phyloP scores from a whole-genome alignment of 1,284 basidiomycete genomes.

The Trichosporon sp. region DNA sequence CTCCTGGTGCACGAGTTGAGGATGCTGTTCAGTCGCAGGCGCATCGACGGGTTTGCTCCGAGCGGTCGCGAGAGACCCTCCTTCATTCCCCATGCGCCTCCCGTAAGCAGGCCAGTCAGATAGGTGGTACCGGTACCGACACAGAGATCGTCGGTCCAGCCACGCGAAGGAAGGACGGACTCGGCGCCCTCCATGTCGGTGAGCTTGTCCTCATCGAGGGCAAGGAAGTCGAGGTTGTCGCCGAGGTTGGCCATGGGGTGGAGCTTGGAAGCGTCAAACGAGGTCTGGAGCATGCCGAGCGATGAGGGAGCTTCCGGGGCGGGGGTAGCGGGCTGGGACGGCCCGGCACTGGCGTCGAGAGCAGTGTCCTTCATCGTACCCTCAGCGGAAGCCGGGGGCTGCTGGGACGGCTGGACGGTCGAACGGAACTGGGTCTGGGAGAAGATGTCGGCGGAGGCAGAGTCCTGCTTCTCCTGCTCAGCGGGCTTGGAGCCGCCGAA shows the following conservation, averaged over 20 bases:
- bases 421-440: conserved; percentile 49
- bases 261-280: conserved; percentile 84
- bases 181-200: conserved; percentile 79
- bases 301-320: conserved; percentile 62
- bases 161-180: conserved; percentile 86
- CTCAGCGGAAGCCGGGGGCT: conserved; percentile 27
- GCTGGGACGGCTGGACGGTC: conserved; percentile 33
- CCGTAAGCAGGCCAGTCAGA: conserved; percentile 88
- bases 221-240: conserved; percentile 80
- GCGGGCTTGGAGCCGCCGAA: conserved; percentile 37
- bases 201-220: conserved; percentile 90
- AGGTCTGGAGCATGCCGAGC: conserved; percentile 75
- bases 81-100: conserved; percentile 92
- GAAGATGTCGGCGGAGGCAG: conserved; percentile 51
- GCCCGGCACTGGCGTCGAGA: conserved; percentile 24
- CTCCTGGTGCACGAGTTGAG: conserved; percentile 95
- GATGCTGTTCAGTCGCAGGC: conserved; percentile 93
- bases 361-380: conserved; percentile 18
- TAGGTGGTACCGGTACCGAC: conserved; percentile 99
- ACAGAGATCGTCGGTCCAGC: conserved; percentile 99
- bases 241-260: conserved; percentile 87
- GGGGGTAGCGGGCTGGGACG: conserved; percentile 27
- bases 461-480: conserved; percentile 29
- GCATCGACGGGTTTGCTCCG: conserved; percentile 65
- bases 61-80: conserved; percentile 87